Conservation (phyloP, 2,329 filamentous ascomycete genomes). For the Colletotrichum spinosum region DNA sequence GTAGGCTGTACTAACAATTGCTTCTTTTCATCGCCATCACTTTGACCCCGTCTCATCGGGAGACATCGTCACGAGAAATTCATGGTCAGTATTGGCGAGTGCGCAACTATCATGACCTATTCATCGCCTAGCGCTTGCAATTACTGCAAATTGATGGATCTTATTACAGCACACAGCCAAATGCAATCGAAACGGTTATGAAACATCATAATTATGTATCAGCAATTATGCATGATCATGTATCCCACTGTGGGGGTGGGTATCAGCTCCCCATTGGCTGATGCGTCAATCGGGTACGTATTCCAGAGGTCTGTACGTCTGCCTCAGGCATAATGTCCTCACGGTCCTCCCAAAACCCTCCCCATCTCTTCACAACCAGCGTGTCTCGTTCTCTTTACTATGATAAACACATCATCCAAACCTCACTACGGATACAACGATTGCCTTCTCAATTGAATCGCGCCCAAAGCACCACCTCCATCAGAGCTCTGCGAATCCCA, state of each 20-base stretch:
- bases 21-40: neutral
- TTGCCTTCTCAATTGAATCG: conserved; percentile 36
- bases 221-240: neutral
- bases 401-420: conserved; percentile 25
- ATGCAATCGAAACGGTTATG: neutral
- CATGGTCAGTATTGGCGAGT: too few species aligned
- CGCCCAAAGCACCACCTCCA: conserved; percentile 9
- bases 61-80: too few species aligned
- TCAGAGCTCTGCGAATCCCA: conserved; percentile 4
- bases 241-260: neutral
- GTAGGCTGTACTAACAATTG: neutral
- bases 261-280: neutral
- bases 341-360: conserved; percentile 17
- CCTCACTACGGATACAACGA: conserved; percentile 39
- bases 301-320: neutral
- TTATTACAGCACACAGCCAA: neutral
- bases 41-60: neutral
- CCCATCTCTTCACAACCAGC: conserved; percentile 22
- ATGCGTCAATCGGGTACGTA: too few species aligned
- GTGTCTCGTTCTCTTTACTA: conserved; percentile 35
- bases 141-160: neutral
- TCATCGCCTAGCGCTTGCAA: too few species aligned
- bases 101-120: too few species aligned
- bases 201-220: neutral
- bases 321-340: neutral